These are phyloP conservation scores for Blastobotrys serpentis DNA, from an alignment of 1,139 yeast genomes.

Conservation along the genomic window DNA sequence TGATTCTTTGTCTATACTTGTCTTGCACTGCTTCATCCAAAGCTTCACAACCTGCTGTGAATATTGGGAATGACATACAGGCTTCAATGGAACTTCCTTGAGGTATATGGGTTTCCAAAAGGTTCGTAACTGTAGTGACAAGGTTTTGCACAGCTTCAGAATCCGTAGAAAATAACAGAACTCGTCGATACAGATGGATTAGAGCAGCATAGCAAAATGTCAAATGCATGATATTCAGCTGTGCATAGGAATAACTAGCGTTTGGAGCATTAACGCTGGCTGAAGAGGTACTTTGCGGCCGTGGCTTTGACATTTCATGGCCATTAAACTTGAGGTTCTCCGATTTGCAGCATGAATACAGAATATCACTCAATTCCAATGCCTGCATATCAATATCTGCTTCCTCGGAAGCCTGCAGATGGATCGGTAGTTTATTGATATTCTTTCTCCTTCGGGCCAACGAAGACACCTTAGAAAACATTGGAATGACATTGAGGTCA, in stretches of 20 bases:
- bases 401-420: constrained; percentile 13
- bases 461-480: constrained; percentile 48
- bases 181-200: constrained; percentile 53
- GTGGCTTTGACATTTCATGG: neutral
- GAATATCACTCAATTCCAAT: constrained; percentile 27
- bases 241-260: constrained; percentile 10
- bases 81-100: constrained; percentile 50
- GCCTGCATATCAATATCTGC: constrained; percentile 29
- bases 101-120: constrained; percentile 44
- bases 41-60: constrained; percentile 57
- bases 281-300: constrained; percentile 4
- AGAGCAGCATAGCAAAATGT: constrained; percentile 52
- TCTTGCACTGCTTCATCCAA: constrained; percentile 39
- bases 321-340: constrained; percentile 1
- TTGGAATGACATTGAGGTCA: constrained; percentile 51
- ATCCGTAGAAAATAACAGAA: constrained; percentile 44
- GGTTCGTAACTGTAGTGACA: constrained; percentile 43
- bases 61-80: constrained; percentile 52
- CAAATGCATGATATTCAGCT: constrained; percentile 50
- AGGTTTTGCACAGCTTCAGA: constrained; percentile 48
- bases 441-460: constrained; percentile 40
- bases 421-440: neutral
- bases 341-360: constrained; percentile 27
- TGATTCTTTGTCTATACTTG: constrained; percentile 44
- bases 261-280: neutral